A percentile compares a stretch with the other conserved stretches of the same genome.
Evolutionary conservation across 208 protist species (phyloP).

Genomic region (Ichthyophonus hoferi): DNA sequence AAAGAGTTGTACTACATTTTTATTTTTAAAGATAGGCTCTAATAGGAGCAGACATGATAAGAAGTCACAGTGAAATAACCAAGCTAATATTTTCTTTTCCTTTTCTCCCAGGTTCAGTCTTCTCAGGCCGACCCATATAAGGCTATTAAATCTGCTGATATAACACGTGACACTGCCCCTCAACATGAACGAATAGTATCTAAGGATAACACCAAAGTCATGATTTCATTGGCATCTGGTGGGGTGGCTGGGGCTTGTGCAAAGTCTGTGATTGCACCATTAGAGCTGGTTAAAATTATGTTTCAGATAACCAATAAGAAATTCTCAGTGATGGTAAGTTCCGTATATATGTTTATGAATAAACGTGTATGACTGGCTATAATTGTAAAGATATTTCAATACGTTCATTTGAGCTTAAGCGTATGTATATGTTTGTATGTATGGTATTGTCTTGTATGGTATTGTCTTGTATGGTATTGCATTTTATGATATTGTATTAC

Average conservation of each 20-base stretch:
- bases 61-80: no score
- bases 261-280: constrained; percentile 38
- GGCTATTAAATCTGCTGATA: no score
- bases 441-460: neutral
- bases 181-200: no score
- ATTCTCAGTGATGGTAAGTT: constrained; percentile 29
- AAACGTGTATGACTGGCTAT: neutral
- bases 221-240: neutral
- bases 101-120: no score
- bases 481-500: no score
- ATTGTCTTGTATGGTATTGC: neutral
- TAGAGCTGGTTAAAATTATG: constrained; percentile 42
- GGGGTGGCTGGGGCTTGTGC: constrained; percentile 4
- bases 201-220: neutral
- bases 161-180: no score
- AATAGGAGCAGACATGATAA: no score
- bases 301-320: constrained; percentile 22
- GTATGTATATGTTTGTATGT: constrained; percentile 13
- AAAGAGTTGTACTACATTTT: no score
- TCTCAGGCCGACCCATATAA: no score
- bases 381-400: neutral
- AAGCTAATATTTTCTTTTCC: no score
- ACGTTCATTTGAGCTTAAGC: neutral
- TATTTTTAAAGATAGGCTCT: no score
- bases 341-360: neutral